Conservation (phyloP, 306 rosid genomes). For the Pueraria montana region DNA sequence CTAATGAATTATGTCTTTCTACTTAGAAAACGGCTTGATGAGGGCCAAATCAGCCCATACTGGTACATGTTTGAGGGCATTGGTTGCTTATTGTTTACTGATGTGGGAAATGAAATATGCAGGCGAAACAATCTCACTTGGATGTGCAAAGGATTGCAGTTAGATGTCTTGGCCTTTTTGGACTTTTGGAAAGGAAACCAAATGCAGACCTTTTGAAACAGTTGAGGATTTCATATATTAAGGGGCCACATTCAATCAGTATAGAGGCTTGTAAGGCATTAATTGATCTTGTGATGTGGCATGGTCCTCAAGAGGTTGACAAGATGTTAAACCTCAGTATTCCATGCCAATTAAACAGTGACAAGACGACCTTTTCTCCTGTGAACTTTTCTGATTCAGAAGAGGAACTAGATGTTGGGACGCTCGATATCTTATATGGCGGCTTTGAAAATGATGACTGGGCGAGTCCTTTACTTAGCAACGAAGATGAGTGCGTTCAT, state of each 20-base stretch:
- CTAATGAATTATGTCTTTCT: slow-evolving; percentile 1
- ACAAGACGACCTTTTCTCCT: slow-evolving; percentile 62
- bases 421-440: slow-evolving; percentile 81
- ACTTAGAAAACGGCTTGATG: background rate
- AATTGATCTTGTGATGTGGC: slow-evolving; percentile 90
- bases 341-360: slow-evolving; percentile 51
- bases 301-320: slow-evolving; percentile 89
- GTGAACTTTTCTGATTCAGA: slow-evolving; percentile 67
- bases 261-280: slow-evolving; percentile 81
- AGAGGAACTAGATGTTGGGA: slow-evolving; percentile 52
- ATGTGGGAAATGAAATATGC: slow-evolving; percentile 58
- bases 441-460: slow-evolving; percentile 72
- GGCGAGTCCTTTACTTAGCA: slow-evolving; percentile 62
- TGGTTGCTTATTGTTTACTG: slow-evolving; percentile 13
- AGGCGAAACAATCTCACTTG: slow-evolving; percentile 91
- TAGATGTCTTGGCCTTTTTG: slow-evolving; percentile 94
- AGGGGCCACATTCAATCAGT: slow-evolving; percentile 76
- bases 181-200: slow-evolving; percentile 87
- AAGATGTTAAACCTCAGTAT: slow-evolving; percentile 55
- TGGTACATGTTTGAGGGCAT: slow-evolving; percentile 29
- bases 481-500: slow-evolving; percentile 76
- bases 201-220: slow-evolving; percentile 79
- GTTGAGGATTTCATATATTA: slow-evolving; percentile 71
- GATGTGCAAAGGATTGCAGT: slow-evolving; percentile 90
- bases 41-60: slow-evolving; percentile 13